Evolutionary conservation across 164 flowering plant species (phyloP), one percentile per base, ranked within the genome.

Genomic region (Saururus chinensis): DNA sequence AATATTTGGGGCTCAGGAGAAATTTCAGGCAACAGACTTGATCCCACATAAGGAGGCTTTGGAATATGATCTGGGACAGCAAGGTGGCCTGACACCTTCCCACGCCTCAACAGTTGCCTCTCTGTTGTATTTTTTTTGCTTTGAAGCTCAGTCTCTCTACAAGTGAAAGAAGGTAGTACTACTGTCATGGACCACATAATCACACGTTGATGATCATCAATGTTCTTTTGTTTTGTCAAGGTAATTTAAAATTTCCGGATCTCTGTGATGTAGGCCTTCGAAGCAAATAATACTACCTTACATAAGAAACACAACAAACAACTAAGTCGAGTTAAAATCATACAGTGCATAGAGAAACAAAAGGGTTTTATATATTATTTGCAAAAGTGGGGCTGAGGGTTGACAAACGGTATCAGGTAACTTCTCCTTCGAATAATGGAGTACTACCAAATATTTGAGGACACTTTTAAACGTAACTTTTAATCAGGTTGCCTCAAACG

Each of bases 41-140:
- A 70, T 67, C 75, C 74, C 23, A 82, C 77, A 71, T 95, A 95
- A 45, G 99, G 93, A 66, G 99, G 99, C 74, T 61, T 87, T 19
- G 60, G 86, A 65, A 95, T 91, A 59, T 90, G 83, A 60, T 84
- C 95, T 51, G 99, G 96, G 56, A 95, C 96, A 30, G 82, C 77
- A 30, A 83, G 87, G n/a, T 71, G 71, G 7, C 75, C 84, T 7
- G 99, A 90, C 26, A 95, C 95, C 70, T 72, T 87, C 62, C 93
- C 92, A 57, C 84, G 91, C 77, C 81, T 81, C 64, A 95, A 75
- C 49, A 88, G 96, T 22, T 80, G 81, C 57, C 78, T 72, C 71
- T 73, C 49, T 45, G 13, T 82, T 66, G 35, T 82, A 23, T 70
- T 56, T 49, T 77, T 75, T 19, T 56, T 57, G 21, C 57, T 64